Base-by-base conservation (phyloP, 805 yeast genomes). In the Yamadazyma endophytica region DNA sequence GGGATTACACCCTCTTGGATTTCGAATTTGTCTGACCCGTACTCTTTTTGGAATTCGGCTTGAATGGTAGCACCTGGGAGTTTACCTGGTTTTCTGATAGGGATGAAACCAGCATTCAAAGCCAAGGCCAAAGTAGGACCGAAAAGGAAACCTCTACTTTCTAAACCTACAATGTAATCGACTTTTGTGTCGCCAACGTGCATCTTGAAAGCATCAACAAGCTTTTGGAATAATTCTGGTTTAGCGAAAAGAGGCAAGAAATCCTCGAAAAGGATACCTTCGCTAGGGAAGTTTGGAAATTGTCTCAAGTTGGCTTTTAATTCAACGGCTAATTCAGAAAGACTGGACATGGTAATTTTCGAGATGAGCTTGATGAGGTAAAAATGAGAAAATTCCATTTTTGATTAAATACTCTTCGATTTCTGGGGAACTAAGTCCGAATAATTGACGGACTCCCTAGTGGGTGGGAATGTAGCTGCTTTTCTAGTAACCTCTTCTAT, bases 41-140 rank as follows among this genome's bases (percentile, higher is more conserved):
- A 92, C 63, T 92, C 99, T 70, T 92, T 92, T 49, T 70, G 63
- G 68, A 79, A 92, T 37, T 73, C 75, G 31, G 87, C 96, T 31
- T 70, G 61, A 47, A 68, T 75, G 29, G 79, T 66, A 44, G 79
- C 76, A 48, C 98, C 98, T 29, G 98, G 97, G 46, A 92, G 73
- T 64, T 92, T 92, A 37, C 97, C 97, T 35, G 79, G 79, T 67
- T 92, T 92, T 72, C 99, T 85, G 26, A 92, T 82, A 15, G 99
- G 97, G 31, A 90, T 83, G 50, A 92, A 92, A 7, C 96, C 94
- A 21, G 90, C 89, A 40, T 81, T 80, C 36, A 92, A 61, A 34
- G 85, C 90, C 43, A 92, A 71, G 6, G 98, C 98, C 46, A 92
- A 70, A 21, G 97, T 68, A 26, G 99, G 99, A 9, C 97, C 99